Conservation (phyloP, 768 basidiomycete species). For the Glaciozyma antarctica region DNA sequence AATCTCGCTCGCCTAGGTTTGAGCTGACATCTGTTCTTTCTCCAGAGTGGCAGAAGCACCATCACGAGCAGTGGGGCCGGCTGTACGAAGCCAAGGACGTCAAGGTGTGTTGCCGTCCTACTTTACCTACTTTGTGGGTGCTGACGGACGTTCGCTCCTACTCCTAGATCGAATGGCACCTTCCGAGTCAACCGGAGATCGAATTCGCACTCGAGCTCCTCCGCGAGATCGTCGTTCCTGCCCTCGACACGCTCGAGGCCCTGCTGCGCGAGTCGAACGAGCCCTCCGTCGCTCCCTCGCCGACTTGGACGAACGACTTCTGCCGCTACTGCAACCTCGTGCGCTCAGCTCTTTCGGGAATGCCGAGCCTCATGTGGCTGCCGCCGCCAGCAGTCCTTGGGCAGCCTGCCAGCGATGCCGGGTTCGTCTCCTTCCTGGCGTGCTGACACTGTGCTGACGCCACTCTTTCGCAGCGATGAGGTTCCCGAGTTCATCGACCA, state of each 20-base stretch:
- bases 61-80: constrained; percentile 59
- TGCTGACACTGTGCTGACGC: neutral
- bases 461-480: constrained; percentile 49
- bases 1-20: constrained; percentile 2
- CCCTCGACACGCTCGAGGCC: constrained; percentile 49
- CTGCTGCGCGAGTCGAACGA: constrained; percentile 54
- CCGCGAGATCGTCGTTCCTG: constrained; percentile 56
- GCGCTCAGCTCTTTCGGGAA: constrained; percentile 63
- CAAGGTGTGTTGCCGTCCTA: constrained; percentile 62
- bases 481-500: constrained; percentile 68
- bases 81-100: constrained; percentile 61
- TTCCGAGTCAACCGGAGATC: constrained; percentile 60
- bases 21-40: constrained; percentile 50
- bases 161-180: constrained; percentile 67
- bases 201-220: constrained; percentile 64
- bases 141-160: constrained; percentile 40
- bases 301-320: constrained; percentile 75
- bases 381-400: constrained; percentile 48
- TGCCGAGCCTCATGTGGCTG: constrained; percentile 58
- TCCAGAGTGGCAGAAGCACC: constrained; percentile 39
- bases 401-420: constrained; percentile 53
- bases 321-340: constrained; percentile 71
- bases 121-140: neutral
- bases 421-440: constrained; percentile 45
- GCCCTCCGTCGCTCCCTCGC: constrained; percentile 47